These are phyloP conservation scores for Fusarium setosum DNA, from an alignment of 2,329 filamentous ascomycete genomes.

Conservation along the genomic window DNA sequence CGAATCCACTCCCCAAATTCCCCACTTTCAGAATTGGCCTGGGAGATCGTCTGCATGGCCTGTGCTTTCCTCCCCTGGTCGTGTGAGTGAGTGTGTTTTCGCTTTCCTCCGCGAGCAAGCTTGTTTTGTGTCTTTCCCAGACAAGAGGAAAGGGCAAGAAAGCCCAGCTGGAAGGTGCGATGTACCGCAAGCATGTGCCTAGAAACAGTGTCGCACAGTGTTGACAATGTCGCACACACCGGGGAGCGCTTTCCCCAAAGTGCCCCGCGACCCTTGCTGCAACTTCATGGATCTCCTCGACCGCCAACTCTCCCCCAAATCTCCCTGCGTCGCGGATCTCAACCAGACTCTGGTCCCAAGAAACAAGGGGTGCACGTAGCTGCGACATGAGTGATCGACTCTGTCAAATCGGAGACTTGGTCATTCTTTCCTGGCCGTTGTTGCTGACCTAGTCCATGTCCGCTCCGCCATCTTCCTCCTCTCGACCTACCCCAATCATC, in stretches of 20 bases:
- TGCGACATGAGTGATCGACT: slow-evolving; percentile 15
- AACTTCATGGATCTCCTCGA: slow-evolving; percentile 12
- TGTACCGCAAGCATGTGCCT: background rate
- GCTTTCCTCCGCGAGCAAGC: background rate
- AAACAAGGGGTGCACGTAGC: slow-evolving; percentile 34
- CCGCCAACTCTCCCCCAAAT: background rate
- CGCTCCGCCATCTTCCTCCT: slow-evolving; percentile 19
- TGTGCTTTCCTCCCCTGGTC: slow-evolving; percentile 9
- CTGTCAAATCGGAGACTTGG: slow-evolving; percentile 26
- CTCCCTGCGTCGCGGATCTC: slow-evolving; percentile 16
- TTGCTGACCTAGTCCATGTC: slow-evolving; percentile 18
- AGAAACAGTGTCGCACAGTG: background rate
- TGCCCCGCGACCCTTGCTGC: background rate
- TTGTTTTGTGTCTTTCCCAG: background rate
- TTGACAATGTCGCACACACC: background rate
- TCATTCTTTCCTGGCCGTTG: slow-evolving; percentile 13
- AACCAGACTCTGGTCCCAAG: slow-evolving; percentile 4
- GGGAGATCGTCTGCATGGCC: slow-evolving; percentile 34
- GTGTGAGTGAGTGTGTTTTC: background rate
- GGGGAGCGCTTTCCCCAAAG: background rate
- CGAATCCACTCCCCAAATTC: slow-evolving; percentile 28
- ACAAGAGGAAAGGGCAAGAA: background rate
- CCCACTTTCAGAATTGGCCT: slow-evolving; percentile 33
- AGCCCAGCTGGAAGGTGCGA: background rate
- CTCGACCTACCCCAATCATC: slow-evolving; percentile 37